Percentiles rank a stretch among this genome's conserved stretches.
Evolutionary conservation across 139 green algal species (phyloP).

Genomic region (Eudorina sp.): DNA sequence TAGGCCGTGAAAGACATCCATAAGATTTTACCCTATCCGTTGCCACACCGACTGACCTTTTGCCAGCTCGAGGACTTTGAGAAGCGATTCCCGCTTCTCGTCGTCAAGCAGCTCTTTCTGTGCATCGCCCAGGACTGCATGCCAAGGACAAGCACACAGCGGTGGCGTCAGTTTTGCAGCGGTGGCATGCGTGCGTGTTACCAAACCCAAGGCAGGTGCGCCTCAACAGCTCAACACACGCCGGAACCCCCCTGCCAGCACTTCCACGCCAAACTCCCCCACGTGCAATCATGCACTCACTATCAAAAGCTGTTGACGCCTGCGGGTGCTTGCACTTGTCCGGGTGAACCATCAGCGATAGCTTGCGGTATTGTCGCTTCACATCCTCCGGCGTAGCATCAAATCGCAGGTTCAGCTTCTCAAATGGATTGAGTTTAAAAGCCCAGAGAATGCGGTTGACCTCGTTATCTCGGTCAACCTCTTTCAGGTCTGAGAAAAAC

Average conservation of each 20-base stretch:
- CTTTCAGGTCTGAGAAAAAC: slow-evolving; percentile 93
- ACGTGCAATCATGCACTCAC: slow-evolving; percentile 66
- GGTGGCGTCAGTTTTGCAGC: neutral
- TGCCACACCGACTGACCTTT: slow-evolving; percentile 61
- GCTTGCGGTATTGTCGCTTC: slow-evolving; percentile 89
- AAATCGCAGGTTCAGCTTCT: slow-evolving; percentile 92
- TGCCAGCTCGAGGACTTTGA: slow-evolving; percentile 74
- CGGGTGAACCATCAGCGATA: slow-evolving; percentile 91
- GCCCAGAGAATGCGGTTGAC: slow-evolving; percentile 91
- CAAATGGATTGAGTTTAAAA: slow-evolving; percentile 98
- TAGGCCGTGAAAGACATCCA: neutral
- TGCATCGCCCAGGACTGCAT: slow-evolving; percentile 80
- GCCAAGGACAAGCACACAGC: neutral
- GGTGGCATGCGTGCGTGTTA: too few relatives aligned
- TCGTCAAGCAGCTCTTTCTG: slow-evolving; percentile 83
- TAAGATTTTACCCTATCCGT: neutral
- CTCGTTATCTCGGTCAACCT: slow-evolving; percentile 94
- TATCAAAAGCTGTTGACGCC: slow-evolving; percentile 89
- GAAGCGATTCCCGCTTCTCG: slow-evolving; percentile 75
- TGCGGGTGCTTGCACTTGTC: slow-evolving; percentile 92
- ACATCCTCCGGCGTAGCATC: slow-evolving; percentile 87
- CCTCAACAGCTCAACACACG: too few relatives aligned
- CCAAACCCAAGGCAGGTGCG: too few relatives aligned
- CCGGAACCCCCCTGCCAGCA: too few relatives aligned
- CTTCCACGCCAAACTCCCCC: too few relatives aligned